Base-by-base conservation (phyloP, 2,329 filamentous ascomycete genomes). In the Botryosphaeria agaves region DNA sequence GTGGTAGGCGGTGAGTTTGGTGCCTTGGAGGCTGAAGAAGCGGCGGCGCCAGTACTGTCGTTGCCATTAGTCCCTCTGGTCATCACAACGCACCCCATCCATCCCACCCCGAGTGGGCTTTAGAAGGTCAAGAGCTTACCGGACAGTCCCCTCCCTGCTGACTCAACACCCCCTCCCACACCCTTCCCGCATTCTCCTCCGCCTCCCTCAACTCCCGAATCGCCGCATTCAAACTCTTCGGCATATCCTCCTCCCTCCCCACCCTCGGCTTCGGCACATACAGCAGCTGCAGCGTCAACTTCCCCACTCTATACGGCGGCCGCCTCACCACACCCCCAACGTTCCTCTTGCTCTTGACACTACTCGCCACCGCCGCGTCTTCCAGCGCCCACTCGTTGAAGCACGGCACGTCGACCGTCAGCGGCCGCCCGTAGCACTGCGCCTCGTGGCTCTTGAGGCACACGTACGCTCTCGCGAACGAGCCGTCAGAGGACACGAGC, bases 361-460 rank as follows among this genome's bases (percentile, higher is more conserved):
- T 94, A 46, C 75, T 91, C 4, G 77, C 72, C 36, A 76, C 76
- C 15, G 64, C 65, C 7, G 71, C 36, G 34, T 57, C 72, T 49
- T 98, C 89, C 3, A 80, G 75, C 0, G 89, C 89, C 89, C 89
- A 98, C 58, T 98, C 89, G 47, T 98, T 98, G 68, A 95, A 98
- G 56, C 84, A 91, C 12, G 83, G 80, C 33, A 95, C 74, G 43
- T 95, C 85, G 11, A 85, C 82, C 37, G 75, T 76, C 45, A 87
- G 77, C 6, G 83, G 84, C 12, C 89, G 76, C 20, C 89, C 89
- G 45, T 80, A 98, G 47, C 85, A 89, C 38, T 76, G 69, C 32
- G 72, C 64, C 55, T 98, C 89, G 47, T 94, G 84, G 49, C 93
- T 85, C 52, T 87, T 89, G 30, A 98, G 67, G 44, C 83, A 87